Base-by-base conservation (phyloP, 768 basidiomycete species). In the Ramaria rubella region DNA sequence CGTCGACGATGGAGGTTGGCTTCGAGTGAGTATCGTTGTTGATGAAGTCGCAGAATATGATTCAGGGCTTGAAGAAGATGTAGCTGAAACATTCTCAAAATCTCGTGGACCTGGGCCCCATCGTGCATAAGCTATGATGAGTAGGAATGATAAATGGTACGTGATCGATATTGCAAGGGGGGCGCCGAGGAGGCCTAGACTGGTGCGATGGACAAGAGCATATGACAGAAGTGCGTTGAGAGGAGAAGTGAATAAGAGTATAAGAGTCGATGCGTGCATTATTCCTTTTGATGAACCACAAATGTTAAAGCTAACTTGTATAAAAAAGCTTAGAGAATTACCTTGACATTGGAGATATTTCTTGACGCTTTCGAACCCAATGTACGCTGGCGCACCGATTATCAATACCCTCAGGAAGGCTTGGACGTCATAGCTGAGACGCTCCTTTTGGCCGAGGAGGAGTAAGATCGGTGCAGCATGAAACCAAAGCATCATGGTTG, bases 271-370 rank as follows among this genome's bases (percentile, higher is more conserved):
- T 9, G 83, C 82, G 24, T 80, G 72, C 85, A 88, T 86, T 58
- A 90, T 88, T 7, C 86, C 87, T 89, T 49, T 15, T 49, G 26
- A 12, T 36, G 26, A 30, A n/a, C 26, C 44, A 30, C 44, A 49
- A 21, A 52, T 30, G 27, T 58, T 34, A 50, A 42, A 38, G 56
- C 29, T 49, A 33, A 40, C 52, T 53, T 55, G 40, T 1, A 36
- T 17, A 36, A 8, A 42, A 42, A 19, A 55, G 58, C 17, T 55
- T 29, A 19, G n/a, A 34, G 30, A 50, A 30, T 17, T 27, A 84
- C 85, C 87, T 74, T 90, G 86, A 57, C 86, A 87, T 64, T 88
- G 87, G 24, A 90, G 67, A 67, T 87, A 90, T 68, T 86, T 89
- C 67, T 89, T 89, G 62, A 88, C 71, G 56, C 80, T 82, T 66